Base-by-base conservation (phyloP, 2,329 filamentous ascomycete genomes). In the Ploettnerulaceae sp. region DNA sequence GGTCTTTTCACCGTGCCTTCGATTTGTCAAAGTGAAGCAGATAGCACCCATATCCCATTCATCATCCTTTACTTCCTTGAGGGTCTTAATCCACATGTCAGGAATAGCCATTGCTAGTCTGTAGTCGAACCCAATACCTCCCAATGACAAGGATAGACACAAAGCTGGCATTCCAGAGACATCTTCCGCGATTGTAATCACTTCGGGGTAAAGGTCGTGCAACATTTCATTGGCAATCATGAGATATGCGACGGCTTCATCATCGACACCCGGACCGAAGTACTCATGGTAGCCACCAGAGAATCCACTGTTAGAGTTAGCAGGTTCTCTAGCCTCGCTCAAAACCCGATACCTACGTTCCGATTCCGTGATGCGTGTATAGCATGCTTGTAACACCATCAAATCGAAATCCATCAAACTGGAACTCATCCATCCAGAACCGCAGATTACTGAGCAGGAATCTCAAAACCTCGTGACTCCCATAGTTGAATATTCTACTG, bases 401-500 rank as follows among this genome's bases (percentile, higher is more conserved):
- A 61, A 98, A 98, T 32, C 93, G 81, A 76, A 97, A 98, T 18
- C 93, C 93, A 63, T 98, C 93, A 63, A 98, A 97, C 31, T 81
- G 73, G 62, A 96, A 98, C 69, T 96, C 90, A 47, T 97, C 91
- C 90, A 98, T 97, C 90, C 93, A 98, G 72, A 95, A 98, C 18
- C 91, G 80, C 48, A 98, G 70, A 65, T 98, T 98, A 66, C 90
- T 96, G 20, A 98, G 74, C 35, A 98, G 72, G 69, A 98, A 98
- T n/a, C 93, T 81, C 64, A 97, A 67, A 17, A 98, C 93, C 65
- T 98, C 93, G 61, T 97, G 89, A 61, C 81, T 81, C 22, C 90
- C 91, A 64, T 97, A 98, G 72, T 98, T 98, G 76, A 98, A 98
- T 46, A 98, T 71, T 50, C 93, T 81, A 67, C 89, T 95, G 64